Percentiles rank a stretch among this genome's conserved stretches.
Conservation (phyloP, 306 rosid species). For the Trichosanthes truncata region DNA sequence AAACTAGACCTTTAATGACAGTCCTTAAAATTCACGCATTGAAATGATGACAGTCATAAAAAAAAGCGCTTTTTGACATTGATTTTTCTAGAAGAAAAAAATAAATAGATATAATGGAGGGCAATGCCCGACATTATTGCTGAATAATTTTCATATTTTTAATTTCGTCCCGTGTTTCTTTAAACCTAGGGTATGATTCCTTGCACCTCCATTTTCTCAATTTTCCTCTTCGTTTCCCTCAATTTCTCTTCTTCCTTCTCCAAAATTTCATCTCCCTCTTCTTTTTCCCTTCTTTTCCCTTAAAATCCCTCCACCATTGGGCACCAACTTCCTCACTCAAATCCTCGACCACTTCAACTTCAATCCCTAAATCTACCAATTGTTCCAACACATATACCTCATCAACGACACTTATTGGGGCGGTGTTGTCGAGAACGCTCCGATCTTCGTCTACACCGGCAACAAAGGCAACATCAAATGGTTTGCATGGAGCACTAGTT, state of each 20-base stretch:
- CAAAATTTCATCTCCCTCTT: conserved; percentile 26
- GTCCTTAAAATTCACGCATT: too few species aligned
- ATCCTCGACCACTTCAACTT: conserved; percentile 79
- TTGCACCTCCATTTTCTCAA: neutral
- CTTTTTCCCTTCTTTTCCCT: conserved; percentile 25
- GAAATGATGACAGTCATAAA: too few species aligned
- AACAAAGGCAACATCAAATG: conserved; percentile 82
- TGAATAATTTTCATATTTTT: too few species aligned
- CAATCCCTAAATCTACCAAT: conserved; percentile 49
- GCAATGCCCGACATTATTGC: too few species aligned
- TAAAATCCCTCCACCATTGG: conserved; percentile 30
- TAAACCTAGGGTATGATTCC: too few species aligned
- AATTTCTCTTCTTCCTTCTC: conserved; percentile 15
- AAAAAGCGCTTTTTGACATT: too few species aligned
- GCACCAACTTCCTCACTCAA: conserved; percentile 58
- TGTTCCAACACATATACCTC: conserved; percentile 71
- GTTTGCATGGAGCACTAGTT: conserved; percentile 78
- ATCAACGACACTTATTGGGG: conserved; percentile 77
- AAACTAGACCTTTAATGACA: too few species aligned
- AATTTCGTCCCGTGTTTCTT: too few species aligned
- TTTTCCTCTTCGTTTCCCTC: conserved; percentile 14
- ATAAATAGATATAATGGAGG: too few species aligned
- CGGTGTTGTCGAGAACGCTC: conserved; percentile 51
- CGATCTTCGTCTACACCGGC: conserved; percentile 89
- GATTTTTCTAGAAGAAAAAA: too few species aligned